Base-by-base conservation (phyloP, 225 moss, liverwort and hornwort genomes). In the Straminergon stramineum region DNA sequence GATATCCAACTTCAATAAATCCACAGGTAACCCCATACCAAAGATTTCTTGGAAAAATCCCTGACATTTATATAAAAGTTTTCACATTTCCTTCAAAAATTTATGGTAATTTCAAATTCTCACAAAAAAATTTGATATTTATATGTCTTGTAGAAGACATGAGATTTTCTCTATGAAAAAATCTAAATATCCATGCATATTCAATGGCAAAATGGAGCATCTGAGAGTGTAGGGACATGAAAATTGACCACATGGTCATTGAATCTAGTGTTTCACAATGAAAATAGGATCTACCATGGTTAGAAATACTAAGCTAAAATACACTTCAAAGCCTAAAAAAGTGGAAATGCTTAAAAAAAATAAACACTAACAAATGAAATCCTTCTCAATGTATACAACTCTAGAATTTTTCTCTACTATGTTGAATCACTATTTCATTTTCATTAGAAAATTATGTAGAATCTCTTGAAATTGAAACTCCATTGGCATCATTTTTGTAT, bases 231-330 rank as follows among this genome's bases (percentile, higher is more conserved):
- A 30, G 6, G 10, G 17, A 5, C 2, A 27, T 28, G 3, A 28
- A 17, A 10, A 74, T 10, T 75, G 6, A 48, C 3, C 0, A 0
- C 5, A 45, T 31, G 11, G 4, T 51, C 30, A 31, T 31, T 0
- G 2, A 19, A 19, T 75, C 2, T 19, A 5, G 2, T 1, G 0
- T 32, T 31, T 75, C 1, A 27, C 0, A 14, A 2, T 17, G 31
- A 30, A 30, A 75, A 30, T 6, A 48, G 1, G 3, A 0, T 32
- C 20, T 32, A 32, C 19, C 1, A 32, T 34, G 13, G 21, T 13
- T 34, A 52, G 52, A 76, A 21, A 21, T 53, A 34, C 8, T 7
- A 57, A n/a, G 13, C 2, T 39, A 28, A 43, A 81, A 21, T 32
- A 6, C 1, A 21, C 15, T 61, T 9, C 6, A 43, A 62, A 63